Evolutionary conservation across 495 filamentous ascomycete species (phyloP).

Genomic region (Aspergillus coremiiformis): DNA sequence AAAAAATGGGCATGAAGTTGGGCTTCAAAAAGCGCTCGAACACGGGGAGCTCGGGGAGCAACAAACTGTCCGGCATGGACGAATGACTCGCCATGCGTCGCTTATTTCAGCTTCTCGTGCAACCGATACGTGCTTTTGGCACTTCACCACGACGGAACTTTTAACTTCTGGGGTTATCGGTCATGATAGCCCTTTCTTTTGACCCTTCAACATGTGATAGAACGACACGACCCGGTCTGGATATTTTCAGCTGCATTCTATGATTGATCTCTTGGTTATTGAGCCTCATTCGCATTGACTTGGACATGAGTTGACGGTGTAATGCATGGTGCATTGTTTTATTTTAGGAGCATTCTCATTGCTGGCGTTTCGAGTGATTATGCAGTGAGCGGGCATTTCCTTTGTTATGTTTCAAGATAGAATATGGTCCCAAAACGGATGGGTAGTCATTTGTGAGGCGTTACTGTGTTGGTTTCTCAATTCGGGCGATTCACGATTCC

Average conservation of each 20-base stretch:
- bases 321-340: constrained; percentile 27
- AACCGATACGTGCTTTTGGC: background rate
- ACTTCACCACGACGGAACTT: background rate
- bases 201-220: constrained; percentile 1
- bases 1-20: constrained; percentile 75
- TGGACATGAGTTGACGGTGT: constrained; percentile 18
- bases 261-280: constrained; percentile 5
- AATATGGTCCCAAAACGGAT: constrained; percentile 12
- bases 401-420: constrained; percentile 12
- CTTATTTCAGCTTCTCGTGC: background rate
- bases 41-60: constrained; percentile 22
- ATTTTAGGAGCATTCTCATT: constrained; percentile 16
- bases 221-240: constrained; percentile 6
- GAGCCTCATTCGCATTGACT: constrained; percentile 5
- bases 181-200: background rate
- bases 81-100: constrained; percentile 16
- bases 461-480: background rate
- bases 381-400: constrained; percentile 16
- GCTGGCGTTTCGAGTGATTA: constrained; percentile 11
- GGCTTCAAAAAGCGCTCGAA: constrained; percentile 57
- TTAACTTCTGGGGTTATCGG: background rate
- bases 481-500: background rate
- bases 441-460: constrained; percentile 10
- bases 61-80: constrained; percentile 28
- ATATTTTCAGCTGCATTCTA: constrained; percentile 7